These are phyloP conservation scores for Cicer cuneatum DNA, from an alignment of 306 rosid species.

Conservation along the genomic window DNA sequence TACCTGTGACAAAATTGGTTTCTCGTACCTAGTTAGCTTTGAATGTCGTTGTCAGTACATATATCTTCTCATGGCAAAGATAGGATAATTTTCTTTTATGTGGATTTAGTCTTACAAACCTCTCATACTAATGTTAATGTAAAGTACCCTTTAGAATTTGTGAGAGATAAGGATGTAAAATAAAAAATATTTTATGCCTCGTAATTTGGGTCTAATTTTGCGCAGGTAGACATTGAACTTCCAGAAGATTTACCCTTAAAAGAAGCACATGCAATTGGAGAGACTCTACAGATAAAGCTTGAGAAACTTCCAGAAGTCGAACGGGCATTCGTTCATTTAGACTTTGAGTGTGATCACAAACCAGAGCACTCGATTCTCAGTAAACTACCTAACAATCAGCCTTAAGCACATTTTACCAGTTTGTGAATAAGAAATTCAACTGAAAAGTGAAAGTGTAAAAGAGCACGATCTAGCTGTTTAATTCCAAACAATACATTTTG, in stretches of 20 bases:
- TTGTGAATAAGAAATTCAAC: background rate
- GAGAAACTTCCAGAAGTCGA: constrained; percentile 88
- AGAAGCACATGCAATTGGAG: constrained; percentile 86
- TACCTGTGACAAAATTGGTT: background rate
- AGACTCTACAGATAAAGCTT: constrained; percentile 70
- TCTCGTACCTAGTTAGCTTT: background rate
- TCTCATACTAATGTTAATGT: background rate
- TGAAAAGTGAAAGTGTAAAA: constrained; percentile 2
- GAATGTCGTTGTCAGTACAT: constrained; percentile 10
- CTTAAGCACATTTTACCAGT: constrained; percentile 23
- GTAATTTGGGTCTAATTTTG: constrained; percentile 41
- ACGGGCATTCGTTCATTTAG: constrained; percentile 88
- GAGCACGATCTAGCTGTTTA: constrained; percentile 18
- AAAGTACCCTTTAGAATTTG: constrained; percentile 13
- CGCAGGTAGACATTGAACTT: constrained; percentile 90
- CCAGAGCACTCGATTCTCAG: constrained; percentile 87
- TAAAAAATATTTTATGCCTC: background rate
- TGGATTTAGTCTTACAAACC: constrained; percentile 3
- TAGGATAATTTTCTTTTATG: background rate
- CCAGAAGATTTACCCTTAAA: constrained; percentile 84
- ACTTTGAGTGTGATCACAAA: constrained; percentile 94
- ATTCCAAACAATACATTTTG: constrained; percentile 22
- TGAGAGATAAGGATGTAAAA: background rate
- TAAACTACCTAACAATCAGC: constrained; percentile 67
- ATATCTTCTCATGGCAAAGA: background rate